Evolutionary conservation across 441 rosid species (phyloP).

Genomic region (Corymbia calophylla): DNA sequence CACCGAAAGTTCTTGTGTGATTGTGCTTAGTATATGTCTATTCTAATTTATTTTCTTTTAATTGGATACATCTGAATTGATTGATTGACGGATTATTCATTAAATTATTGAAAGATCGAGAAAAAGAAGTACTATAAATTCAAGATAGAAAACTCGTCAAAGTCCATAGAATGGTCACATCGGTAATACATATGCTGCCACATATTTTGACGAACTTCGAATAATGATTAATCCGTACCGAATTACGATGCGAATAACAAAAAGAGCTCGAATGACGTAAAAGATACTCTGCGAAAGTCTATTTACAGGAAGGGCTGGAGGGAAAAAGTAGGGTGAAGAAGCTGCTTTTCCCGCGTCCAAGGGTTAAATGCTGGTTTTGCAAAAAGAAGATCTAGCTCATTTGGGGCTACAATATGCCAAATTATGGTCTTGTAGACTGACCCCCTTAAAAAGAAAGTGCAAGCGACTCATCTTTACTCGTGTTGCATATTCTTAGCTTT

Average conservation of each 20-base stretch:
- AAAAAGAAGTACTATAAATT: neutral
- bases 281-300: neutral
- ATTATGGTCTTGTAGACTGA: neutral
- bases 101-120: neutral
- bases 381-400: neutral
- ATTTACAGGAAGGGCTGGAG: neutral
- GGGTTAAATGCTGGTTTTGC: neutral
- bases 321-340: neutral
- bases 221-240: neutral
- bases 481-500: neutral
- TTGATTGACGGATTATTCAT: neutral
- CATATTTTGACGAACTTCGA: neutral
- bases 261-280: neutral
- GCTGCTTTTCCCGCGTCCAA: neutral
- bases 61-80: neutral
- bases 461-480: neutral
- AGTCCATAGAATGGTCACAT: neutral
- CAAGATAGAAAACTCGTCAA: fast-evolving
- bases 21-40: neutral
- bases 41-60: neutral
- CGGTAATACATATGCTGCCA: neutral
- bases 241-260: neutral
- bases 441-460: neutral
- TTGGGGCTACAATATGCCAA: neutral
- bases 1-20: neutral